Conservation (phyloP, 2,329 filamentous ascomycete species). For the Fusarium verticillioides region DNA sequence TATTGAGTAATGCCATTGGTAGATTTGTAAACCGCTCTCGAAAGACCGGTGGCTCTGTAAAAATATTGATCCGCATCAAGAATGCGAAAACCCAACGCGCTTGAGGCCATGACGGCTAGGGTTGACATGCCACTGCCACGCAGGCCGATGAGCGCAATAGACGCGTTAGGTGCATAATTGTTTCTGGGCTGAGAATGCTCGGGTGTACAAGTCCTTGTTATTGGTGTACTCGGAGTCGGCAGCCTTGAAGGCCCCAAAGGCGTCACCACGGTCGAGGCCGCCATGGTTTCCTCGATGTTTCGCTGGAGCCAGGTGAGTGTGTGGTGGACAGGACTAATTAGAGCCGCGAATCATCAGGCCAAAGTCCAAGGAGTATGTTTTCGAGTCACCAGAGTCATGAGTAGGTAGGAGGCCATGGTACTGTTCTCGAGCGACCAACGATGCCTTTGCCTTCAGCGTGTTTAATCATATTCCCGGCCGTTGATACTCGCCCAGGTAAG, state of each 20-base stretch:
- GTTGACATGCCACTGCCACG: conserved; percentile 13
- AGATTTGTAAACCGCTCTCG: background rate
- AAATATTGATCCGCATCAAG: conserved; percentile 12
- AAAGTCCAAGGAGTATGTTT: fast-evolving
- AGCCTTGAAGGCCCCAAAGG: background rate
- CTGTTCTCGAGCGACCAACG: background rate
- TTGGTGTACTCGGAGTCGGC: background rate
- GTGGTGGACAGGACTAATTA: background rate
- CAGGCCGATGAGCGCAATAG: conserved; percentile 1
- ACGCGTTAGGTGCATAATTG: background rate
- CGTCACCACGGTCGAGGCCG: fast-evolving
- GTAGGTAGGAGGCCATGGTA: background rate
- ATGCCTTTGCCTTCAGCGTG: background rate
- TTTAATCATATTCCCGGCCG: background rate
- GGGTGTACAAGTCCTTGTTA: background rate
- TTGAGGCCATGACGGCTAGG: conserved; percentile 1
- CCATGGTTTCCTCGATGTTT: background rate
- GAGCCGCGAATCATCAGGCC: fast-evolving
- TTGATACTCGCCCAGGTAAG: background rate
- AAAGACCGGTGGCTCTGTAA: background rate
- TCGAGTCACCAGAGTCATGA: background rate
- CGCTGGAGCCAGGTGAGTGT: too few relatives aligned
- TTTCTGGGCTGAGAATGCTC: fast-evolving
- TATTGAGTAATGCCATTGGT: background rate
- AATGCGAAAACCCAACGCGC: background rate